Conservation (phyloP, 2,329 filamentous ascomycete genomes). For the Aphanocladium album region DNA sequence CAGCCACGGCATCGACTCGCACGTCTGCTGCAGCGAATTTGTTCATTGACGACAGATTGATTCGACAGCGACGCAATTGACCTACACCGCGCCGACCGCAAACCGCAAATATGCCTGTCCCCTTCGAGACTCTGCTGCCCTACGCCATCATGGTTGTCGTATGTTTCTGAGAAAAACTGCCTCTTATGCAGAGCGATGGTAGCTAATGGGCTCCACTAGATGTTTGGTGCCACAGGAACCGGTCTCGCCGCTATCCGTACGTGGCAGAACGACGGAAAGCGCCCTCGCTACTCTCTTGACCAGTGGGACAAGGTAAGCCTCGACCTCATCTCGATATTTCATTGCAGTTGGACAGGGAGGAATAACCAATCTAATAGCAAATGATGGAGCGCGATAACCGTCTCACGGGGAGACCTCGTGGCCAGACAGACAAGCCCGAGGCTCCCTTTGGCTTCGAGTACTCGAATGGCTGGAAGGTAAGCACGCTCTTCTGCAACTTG, state of each 20-base stretch:
- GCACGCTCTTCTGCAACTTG: slow-evolving; percentile 19
- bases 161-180: slow-evolving; percentile 27
- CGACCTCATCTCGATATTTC: neutral
- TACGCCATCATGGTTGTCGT: slow-evolving; percentile 61
- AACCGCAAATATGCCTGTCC: slow-evolving; percentile 49
- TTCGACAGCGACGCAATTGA: slow-evolving; percentile 6
- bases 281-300: slow-evolving; percentile 54
- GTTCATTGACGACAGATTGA: neutral
- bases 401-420: slow-evolving; percentile 54
- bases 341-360: neutral
- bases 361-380: slow-evolving; percentile 43
- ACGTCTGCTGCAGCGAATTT: neutral
- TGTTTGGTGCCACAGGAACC: slow-evolving; percentile 58
- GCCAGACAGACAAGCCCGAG: slow-evolving; percentile 50
- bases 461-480: slow-evolving; percentile 60
- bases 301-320: slow-evolving; percentile 56
- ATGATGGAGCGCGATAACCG: slow-evolving; percentile 63
- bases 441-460: slow-evolving; percentile 57
- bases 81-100: slow-evolving; percentile 29
- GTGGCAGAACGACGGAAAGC: slow-evolving; percentile 57
- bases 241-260: slow-evolving; percentile 53
- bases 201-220: slow-evolving; percentile 38
- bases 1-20: neutral
- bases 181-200: neutral
- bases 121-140: slow-evolving; percentile 59